These are phyloP conservation scores for Aspergillus campestris DNA, from an alignment of 495 filamentous ascomycete species.

Conservation along the genomic window DNA sequence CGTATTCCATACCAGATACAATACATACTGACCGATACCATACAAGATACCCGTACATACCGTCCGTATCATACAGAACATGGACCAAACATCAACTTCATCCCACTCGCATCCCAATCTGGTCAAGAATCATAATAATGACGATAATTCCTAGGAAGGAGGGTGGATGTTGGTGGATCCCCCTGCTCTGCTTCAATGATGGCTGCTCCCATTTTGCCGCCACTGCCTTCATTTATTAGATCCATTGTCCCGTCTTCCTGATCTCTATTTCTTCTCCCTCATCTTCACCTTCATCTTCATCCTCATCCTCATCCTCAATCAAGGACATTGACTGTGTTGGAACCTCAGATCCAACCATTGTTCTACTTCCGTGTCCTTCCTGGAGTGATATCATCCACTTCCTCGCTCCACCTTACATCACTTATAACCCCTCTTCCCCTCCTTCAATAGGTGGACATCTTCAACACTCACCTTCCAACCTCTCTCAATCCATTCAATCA, in stretches of 20 bases:
- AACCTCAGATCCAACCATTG: too few relatives aligned
- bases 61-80: too few relatives aligned
- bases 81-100: too few relatives aligned
- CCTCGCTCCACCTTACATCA: conserved; percentile 1
- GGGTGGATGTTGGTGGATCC: conserved; percentile 27
- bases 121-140: conserved; percentile 15
- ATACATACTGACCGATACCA: too few relatives aligned
- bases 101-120: background rate
- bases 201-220: conserved; percentile 10
- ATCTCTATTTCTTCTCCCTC: background rate
- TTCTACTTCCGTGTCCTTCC: background rate
- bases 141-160: conserved; percentile 38
- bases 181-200: conserved; percentile 2
- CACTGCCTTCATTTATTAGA: conserved; percentile 8
- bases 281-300: background rate
- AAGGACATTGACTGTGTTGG: background rate
- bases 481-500: background rate
- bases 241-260: conserved; percentile 4
- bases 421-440: conserved; percentile 5
- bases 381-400: conserved; percentile 2
- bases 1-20: too few relatives aligned
- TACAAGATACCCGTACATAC: too few relatives aligned
- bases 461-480: conserved; percentile 6
- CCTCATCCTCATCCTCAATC: background rate
- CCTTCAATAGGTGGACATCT: background rate